Conservation (phyloP, 2,329 filamentous ascomycete genomes). For the Bipolaris cookei region DNA sequence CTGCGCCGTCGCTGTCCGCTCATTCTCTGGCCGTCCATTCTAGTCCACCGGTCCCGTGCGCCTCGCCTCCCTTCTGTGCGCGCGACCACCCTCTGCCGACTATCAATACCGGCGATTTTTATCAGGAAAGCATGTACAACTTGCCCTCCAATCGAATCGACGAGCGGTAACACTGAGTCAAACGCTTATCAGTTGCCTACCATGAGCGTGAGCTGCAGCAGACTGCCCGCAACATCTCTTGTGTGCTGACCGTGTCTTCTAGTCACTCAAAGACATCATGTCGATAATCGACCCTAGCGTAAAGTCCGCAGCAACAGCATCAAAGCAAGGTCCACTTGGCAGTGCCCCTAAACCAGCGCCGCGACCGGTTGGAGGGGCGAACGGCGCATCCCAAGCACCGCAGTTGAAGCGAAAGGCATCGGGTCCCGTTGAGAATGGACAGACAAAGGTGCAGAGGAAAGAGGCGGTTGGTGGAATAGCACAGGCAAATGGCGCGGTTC, state of each 20-base stretch:
- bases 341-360: conserved; percentile 43
- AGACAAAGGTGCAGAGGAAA: conserved; percentile 44
- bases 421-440: conserved; percentile 37
- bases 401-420: conserved; percentile 52
- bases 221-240: conserved; percentile 19
- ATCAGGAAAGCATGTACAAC: conserved; percentile 45
- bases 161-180: conserved; percentile 49
- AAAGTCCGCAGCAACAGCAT: conserved; percentile 28
- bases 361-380: conserved; percentile 35
- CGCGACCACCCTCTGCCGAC: conserved; percentile 19
- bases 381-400: conserved; percentile 43
- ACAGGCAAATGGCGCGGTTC: conserved; percentile 35
- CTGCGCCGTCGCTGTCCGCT: conserved; percentile 34
- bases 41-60: conserved; percentile 24
- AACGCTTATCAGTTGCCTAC: conserved; percentile 37
- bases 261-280: conserved; percentile 48
- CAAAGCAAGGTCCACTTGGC: conserved; percentile 32
- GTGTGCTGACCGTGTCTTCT: conserved; percentile 17
- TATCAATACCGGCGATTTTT: conserved; percentile 18
- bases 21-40: conserved; percentile 30
- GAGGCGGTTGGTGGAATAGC: conserved; percentile 34
- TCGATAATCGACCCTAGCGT: conserved; percentile 47
- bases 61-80: conserved; percentile 20
- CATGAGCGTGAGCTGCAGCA: conserved; percentile 48
- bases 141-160: conserved; percentile 37